phyloP scores from a whole-genome alignment of 306 rosid species.

The Malus sieversii region DNA sequence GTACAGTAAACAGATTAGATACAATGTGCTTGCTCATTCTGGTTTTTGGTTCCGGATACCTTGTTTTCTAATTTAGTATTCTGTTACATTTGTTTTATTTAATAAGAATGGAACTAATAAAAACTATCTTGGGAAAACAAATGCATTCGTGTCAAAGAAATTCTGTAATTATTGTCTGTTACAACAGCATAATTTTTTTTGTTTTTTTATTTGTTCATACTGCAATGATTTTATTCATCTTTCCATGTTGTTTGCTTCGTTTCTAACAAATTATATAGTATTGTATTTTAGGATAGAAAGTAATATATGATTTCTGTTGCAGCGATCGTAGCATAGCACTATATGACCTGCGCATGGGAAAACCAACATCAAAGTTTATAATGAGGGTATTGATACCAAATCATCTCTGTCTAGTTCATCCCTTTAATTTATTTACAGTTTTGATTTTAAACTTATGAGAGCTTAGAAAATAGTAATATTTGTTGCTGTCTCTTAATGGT shows the following conservation, averaged over 20 bases:
- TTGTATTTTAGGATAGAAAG: not conserved
- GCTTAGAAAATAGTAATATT: not conserved
- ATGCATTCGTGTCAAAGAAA: not conserved
- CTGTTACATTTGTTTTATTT: not conserved
- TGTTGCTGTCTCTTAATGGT: not conserved
- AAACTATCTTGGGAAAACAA: not conserved
- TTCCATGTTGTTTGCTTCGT: not conserved
- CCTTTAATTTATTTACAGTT: not conserved
- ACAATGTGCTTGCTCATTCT: not conserved
- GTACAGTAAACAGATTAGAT: not conserved
- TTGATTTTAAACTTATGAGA: not conserved
- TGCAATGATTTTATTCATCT: not conserved
- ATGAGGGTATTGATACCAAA: slow-evolving; percentile 55
- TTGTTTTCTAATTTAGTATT: not conserved
- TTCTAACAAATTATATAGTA: not conserved
- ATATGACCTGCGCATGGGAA: slow-evolving; percentile 73
- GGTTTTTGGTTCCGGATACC: not conserved
- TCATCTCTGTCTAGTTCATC: not conserved
- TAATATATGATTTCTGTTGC: slow-evolving; percentile 8
- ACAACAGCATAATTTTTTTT: not conserved
- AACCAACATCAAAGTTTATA: slow-evolving; percentile 55
- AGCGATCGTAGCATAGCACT: slow-evolving; percentile 85
- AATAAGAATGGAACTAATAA: not conserved
- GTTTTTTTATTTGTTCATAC: not conserved
- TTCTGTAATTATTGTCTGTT: not conserved